These are phyloP conservation scores for Blastocystis sp. DNA, from an alignment of 352 stramenopile genomes.

Conservation along the genomic window DNA sequence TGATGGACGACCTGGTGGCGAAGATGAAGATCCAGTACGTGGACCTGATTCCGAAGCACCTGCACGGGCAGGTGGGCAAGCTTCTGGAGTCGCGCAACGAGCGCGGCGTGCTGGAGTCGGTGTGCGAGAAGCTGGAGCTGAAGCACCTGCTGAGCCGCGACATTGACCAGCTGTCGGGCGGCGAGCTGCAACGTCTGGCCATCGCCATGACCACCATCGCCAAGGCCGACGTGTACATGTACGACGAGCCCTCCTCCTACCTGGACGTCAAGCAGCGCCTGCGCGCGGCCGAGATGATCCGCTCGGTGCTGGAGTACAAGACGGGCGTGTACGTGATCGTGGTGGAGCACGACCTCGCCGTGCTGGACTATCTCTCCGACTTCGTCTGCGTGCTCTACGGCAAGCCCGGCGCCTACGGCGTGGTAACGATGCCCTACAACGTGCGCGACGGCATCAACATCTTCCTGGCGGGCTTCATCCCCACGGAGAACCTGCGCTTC, in stretches of 20 bases:
- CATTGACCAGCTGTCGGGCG: slow-evolving; percentile 88
- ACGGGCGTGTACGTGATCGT: slow-evolving; percentile 88
- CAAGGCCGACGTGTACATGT: slow-evolving; percentile 98
- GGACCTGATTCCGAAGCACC: slow-evolving; percentile 92
- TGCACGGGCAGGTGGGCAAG: slow-evolving; percentile 57
- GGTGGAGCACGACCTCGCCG: slow-evolving; percentile 98
- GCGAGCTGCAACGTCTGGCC: slow-evolving; percentile 97
- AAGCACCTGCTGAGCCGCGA: slow-evolving; percentile 93
- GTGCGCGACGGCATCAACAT: slow-evolving; percentile 99
- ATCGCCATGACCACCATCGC: slow-evolving; percentile 92
- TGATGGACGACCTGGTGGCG: slow-evolving; percentile 97
- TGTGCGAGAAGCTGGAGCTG: slow-evolving; percentile 82
- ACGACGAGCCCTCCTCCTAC: slow-evolving; percentile 98
- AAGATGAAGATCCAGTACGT: slow-evolving; percentile 99
- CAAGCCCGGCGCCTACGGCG: slow-evolving; percentile 92
- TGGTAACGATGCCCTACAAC: slow-evolving; percentile 99
- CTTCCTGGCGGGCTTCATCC: slow-evolving; percentile 97
- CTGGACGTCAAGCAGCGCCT: slow-evolving; percentile 98
- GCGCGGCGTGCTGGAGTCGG: slow-evolving; percentile 9
- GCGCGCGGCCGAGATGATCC: slow-evolving; percentile 94
- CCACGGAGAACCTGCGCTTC: slow-evolving; percentile 98
- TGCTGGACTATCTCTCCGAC: slow-evolving; percentile 98
- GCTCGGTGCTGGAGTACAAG: slow-evolving; percentile 83
- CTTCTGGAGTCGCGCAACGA: slow-evolving; percentile 21
- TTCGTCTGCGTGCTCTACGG: slow-evolving; percentile 99